phyloP scores from a whole-genome alignment of 192 early-diverging fungal species.

The Entomortierella beljakovae region DNA sequence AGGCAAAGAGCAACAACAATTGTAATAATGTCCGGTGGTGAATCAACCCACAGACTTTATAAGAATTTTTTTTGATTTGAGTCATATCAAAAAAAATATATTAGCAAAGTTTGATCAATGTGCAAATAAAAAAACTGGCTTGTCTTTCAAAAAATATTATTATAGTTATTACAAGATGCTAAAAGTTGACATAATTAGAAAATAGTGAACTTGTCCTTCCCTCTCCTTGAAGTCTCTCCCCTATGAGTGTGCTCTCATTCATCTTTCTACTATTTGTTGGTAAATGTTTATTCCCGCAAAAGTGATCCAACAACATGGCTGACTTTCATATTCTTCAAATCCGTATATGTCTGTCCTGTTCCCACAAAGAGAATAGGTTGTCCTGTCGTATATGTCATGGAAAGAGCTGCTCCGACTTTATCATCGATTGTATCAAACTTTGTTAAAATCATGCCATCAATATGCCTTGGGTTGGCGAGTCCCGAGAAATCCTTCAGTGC shows the following conservation, averaged over 20 bases:
- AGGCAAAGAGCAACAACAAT: not conserved
- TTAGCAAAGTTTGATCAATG: not conserved
- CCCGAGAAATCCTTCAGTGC: constrained; percentile 92
- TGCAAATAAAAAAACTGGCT: too few species aligned
- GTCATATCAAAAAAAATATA: too few species aligned
- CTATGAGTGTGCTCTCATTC: too few species aligned
- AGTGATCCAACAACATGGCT: constrained; percentile 77
- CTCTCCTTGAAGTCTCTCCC: too few species aligned
- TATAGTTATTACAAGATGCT: too few species aligned
- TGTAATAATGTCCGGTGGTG: not conserved
- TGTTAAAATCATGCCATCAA: constrained; percentile 95
- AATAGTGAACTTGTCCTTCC: not conserved
- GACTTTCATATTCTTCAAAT: constrained; percentile 90
- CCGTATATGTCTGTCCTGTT: constrained; percentile 97
- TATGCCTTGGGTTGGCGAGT: constrained; percentile 82
- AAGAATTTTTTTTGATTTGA: not conserved
- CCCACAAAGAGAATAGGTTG: constrained; percentile 97
- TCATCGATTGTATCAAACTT: constrained; percentile 99
- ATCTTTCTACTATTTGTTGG: too few species aligned
- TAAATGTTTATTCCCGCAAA: constrained; percentile 63
- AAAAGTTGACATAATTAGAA: too few species aligned
- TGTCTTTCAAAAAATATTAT: too few species aligned
- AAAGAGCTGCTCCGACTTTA: constrained; percentile 95
- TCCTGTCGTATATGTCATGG: constrained; percentile 96
- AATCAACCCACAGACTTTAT: not conserved